These are phyloP conservation scores for Suillus subaureus DNA, from an alignment of 768 basidiomycete species.

Conservation along the genomic window DNA sequence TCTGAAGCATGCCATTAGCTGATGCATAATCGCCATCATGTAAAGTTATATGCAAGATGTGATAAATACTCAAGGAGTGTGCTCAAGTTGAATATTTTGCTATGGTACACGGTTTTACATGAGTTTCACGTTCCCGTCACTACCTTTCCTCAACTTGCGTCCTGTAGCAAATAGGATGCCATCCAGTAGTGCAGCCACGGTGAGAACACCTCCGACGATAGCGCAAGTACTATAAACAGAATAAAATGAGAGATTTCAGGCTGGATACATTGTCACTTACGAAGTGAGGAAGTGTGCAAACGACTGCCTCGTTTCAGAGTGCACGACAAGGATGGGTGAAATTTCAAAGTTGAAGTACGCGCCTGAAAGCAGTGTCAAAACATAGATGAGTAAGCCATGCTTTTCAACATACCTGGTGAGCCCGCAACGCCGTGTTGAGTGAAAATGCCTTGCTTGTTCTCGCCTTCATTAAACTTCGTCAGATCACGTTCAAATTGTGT, in stretches of 20 bases:
- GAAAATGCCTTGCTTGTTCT: conserved; percentile 64
- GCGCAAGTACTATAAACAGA: conserved; percentile 77
- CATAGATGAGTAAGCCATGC: neutral
- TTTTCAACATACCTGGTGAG: conserved; percentile 54
- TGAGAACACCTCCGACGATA: conserved; percentile 96
- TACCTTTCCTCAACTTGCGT: conserved; percentile 67
- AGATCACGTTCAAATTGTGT: conserved; percentile 97
- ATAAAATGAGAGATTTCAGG: conserved; percentile 1
- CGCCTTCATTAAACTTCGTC: conserved; percentile 56
- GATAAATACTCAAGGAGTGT: conserved; percentile 21
- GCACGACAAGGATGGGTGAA: conserved; percentile 93
- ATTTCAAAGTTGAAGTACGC: conserved; percentile 96
- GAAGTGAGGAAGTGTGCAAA: conserved; percentile 99
- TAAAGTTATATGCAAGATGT: conserved; percentile 1
- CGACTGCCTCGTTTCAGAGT: conserved; percentile 87
- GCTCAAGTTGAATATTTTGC: conserved; percentile 6
- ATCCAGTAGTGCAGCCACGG: conserved; percentile 89
- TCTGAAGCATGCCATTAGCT: neutral
- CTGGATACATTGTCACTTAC: conserved; percentile 48
- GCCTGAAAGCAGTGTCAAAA: conserved; percentile 41
- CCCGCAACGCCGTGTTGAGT: conserved; percentile 76
- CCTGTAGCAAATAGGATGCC: conserved; percentile 83
- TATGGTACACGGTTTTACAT: conserved; percentile 25
- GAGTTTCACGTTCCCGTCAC: conserved; percentile 34
- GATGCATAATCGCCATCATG: no score